Conservation (phyloP, 176 grass and related monocot species). For the Melocanna baccifera region DNA sequence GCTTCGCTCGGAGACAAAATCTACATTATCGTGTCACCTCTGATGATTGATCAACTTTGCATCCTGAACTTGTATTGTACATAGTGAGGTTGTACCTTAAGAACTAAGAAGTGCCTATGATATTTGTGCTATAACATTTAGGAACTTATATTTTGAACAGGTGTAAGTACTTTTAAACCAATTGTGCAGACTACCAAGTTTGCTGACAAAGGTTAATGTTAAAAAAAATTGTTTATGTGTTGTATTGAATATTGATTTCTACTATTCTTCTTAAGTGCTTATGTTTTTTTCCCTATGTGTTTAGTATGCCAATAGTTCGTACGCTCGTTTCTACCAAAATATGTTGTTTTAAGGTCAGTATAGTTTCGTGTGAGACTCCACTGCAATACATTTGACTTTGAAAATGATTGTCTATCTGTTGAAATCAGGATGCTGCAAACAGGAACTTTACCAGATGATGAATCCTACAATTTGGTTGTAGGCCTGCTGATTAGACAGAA, state of each 20-base stretch:
- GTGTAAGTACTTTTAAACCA: neutral
- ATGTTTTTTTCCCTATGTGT: neutral
- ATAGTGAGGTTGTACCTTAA: neutral
- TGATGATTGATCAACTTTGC: neutral
- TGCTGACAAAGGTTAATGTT: neutral
- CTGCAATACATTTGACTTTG: slow-evolving; percentile 24
- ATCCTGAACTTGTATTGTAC: neutral
- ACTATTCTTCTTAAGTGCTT: neutral
- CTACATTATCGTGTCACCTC: neutral
- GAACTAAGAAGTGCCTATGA: slow-evolving; percentile 13
- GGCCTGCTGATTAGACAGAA: slow-evolving; percentile 63
- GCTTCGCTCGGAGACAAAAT: neutral
- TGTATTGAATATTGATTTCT: neutral
- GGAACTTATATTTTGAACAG: neutral
- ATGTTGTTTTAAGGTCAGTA: slow-evolving; percentile 14
- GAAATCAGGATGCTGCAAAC: slow-evolving; percentile 94
- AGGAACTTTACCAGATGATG: slow-evolving; percentile 75
- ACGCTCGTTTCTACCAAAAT: neutral
- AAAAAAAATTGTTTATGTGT: neutral
- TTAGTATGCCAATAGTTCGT: neutral
- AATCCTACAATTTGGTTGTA: slow-evolving; percentile 91
- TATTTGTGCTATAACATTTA: neutral
- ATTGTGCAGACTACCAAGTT: neutral
- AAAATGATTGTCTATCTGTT: slow-evolving; percentile 62
- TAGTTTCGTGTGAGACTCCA: neutral